These are phyloP conservation scores for Triticum dicoccoides DNA, from an alignment of 176 grass and related monocot species.

Conservation along the genomic window DNA sequence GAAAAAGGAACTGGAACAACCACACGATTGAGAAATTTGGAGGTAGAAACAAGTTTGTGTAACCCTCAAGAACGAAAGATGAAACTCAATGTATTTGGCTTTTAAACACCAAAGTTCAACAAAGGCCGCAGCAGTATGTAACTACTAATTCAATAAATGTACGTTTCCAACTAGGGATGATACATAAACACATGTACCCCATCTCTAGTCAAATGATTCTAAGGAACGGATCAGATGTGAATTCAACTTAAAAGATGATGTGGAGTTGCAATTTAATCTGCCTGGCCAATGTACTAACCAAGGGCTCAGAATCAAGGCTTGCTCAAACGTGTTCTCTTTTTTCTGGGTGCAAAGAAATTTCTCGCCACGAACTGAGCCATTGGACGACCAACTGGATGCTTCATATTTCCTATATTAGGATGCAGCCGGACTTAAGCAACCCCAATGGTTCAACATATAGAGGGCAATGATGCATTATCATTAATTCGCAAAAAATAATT, in stretches of 20 bases:
- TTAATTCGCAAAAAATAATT: not conserved
- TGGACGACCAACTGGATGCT: not conserved
- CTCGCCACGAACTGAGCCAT: not conserved
- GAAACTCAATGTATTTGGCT: not conserved
- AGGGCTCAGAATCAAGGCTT: too few species aligned
- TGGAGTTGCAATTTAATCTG: too few species aligned
- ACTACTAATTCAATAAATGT: not conserved
- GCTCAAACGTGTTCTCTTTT: too few species aligned
- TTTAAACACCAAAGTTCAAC: not conserved
- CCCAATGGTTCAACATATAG: not conserved
- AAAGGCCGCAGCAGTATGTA: not conserved
- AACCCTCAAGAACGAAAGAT: slow-evolving; percentile 10
- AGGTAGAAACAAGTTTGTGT: not conserved
- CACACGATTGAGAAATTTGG: not conserved
- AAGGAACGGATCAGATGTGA: too few species aligned
- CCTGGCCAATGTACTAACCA: too few species aligned
- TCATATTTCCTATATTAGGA: slow-evolving; percentile 16
- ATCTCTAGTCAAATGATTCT: too few species aligned
- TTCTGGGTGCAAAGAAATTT: not conserved
- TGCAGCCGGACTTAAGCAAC: not conserved
- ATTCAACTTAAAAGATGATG: too few species aligned
- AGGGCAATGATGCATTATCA: not conserved
- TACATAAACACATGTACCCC: too few species aligned
- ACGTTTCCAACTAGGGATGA: too few species aligned
- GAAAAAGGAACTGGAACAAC: not conserved